These are phyloP conservation scores for Tolypocladium tundrense DNA, from an alignment of 2,329 filamentous ascomycete species.

Conservation along the genomic window DNA sequence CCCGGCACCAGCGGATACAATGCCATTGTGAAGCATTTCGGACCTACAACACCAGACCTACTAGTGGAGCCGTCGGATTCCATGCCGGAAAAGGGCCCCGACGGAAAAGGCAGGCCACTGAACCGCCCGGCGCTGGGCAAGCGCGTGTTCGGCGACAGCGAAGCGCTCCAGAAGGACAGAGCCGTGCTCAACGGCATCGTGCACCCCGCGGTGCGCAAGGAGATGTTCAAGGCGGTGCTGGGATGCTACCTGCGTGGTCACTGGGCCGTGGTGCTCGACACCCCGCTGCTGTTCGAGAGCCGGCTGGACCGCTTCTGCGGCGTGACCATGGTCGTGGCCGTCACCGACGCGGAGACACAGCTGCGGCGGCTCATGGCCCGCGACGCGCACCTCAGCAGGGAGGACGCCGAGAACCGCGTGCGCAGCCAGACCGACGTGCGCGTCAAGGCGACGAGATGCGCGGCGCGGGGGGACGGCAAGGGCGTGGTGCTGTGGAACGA, in stretches of 20 bases:
- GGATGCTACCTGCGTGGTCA: conserved; percentile 61
- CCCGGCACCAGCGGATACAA: conserved; percentile 79
- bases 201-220: conserved; percentile 77
- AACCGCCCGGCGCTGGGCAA: conserved; percentile 79
- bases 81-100: conserved; percentile 43
- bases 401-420: conserved; percentile 82
- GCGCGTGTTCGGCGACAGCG: conserved; percentile 73
- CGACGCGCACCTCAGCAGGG: conserved; percentile 67
- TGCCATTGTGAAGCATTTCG: conserved; percentile 74
- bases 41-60: conserved; percentile 73
- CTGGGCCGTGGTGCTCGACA: conserved; percentile 87
- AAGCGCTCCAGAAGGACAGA: conserved; percentile 61
- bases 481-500: conserved; percentile 93
- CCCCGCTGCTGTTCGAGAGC: conserved; percentile 85
- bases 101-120: conserved; percentile 60
- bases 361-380: conserved; percentile 66
- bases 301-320: conserved; percentile 79
- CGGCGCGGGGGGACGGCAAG: conserved; percentile 50
- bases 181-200: conserved; percentile 79
- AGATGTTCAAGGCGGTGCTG: conserved; percentile 70
- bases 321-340: conserved; percentile 76
- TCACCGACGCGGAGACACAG: conserved; percentile 69
- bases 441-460: conserved; percentile 68
- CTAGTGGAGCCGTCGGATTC: conserved; percentile 49
- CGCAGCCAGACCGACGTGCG: conserved; percentile 77